Percentiles rank a stretch among this genome's conserved stretches.
Conservation (phyloP, 73 alveolate genomes). For the Stentor coeruleus region DNA sequence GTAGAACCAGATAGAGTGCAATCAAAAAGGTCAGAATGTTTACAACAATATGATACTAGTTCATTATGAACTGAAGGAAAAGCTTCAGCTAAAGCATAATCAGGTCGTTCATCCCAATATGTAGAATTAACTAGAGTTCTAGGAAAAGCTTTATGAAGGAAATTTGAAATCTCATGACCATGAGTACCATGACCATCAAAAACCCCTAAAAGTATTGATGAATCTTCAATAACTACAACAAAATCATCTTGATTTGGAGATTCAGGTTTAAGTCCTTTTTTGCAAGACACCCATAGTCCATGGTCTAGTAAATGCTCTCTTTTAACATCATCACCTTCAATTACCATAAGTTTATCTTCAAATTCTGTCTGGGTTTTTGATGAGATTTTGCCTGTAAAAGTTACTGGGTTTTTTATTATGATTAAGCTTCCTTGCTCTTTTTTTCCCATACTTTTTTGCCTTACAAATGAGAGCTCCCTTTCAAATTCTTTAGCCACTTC, state of each 20-base stretch:
- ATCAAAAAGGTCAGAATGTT: background rate
- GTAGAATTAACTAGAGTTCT: background rate
- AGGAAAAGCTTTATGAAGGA: background rate
- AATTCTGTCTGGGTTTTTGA: no score
- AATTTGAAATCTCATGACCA: background rate
- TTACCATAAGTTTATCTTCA: no score
- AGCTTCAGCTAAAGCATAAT: background rate
- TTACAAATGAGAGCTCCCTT: no score
- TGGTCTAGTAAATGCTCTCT: background rate
- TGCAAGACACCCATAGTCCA: background rate
- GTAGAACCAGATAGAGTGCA: conserved; percentile 9
- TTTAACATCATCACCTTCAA: no score
- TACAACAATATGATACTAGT: background rate
- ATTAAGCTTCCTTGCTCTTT: no score
- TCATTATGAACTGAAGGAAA: background rate
- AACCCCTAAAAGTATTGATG: background rate
- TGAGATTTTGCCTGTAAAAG: no score
- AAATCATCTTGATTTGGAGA: conserved; percentile 3
- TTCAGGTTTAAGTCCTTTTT: conserved; percentile 5
- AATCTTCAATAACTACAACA: background rate
- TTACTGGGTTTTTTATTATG: no score
- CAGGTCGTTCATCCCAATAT: background rate
- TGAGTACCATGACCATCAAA: conserved; percentile 2
- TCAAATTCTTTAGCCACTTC: no score
- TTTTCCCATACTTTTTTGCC: no score